Base-by-base conservation (phyloP, 2,329 filamentous ascomycete genomes). In the Scedosporium minutisporum region DNA sequence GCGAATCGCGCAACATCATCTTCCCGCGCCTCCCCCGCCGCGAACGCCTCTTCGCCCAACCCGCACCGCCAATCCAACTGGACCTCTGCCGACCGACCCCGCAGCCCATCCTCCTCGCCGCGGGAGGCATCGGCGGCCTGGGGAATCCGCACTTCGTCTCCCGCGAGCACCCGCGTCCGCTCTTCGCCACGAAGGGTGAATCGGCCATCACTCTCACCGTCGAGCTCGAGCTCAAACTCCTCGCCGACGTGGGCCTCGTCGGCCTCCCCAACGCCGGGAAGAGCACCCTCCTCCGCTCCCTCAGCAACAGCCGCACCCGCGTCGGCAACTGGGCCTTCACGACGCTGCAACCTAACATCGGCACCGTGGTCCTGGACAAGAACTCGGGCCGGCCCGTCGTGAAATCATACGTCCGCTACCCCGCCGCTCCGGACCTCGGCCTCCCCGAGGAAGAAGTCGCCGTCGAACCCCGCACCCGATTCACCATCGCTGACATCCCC, bases 311-410 rank as follows among this genome's bases (percentile, higher is more conserved):
- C 72, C 88, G 92, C 64, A 91, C 95, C 1, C 85, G 95, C 46
- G 87, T 99, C 33, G 95, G 95, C 48, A 87, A 90, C 72, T 99
- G 95, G 95, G 93, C 92, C 9, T 99, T 99, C 73, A 99, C 95
- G 3, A 99, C 95, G 0, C 80, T 99, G 7, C 88, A 93, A 68
- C 95, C 95, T 2, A 97, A 96, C 68, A 96, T 99, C 62, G 95
- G 95, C 60, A 99, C 95, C 0, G 91, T 99, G 6, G 88, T 97
- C 14, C 83, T 99, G 10, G 95, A 99, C 73, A 85, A 93, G 71
- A 85, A 95, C 76, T 87, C 86, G 63, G 91, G 93, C 2, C 85
- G 90, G 0, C 91, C 92, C 1, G 63, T 77, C 5, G 73, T 82
- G 57, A 74, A 72, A 53, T 76, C 74, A 60, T 72, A 68, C 48